These are phyloP conservation scores for Irpex sp. DNA, from an alignment of 1,284 basidiomycete genomes.

Conservation along the genomic window DNA sequence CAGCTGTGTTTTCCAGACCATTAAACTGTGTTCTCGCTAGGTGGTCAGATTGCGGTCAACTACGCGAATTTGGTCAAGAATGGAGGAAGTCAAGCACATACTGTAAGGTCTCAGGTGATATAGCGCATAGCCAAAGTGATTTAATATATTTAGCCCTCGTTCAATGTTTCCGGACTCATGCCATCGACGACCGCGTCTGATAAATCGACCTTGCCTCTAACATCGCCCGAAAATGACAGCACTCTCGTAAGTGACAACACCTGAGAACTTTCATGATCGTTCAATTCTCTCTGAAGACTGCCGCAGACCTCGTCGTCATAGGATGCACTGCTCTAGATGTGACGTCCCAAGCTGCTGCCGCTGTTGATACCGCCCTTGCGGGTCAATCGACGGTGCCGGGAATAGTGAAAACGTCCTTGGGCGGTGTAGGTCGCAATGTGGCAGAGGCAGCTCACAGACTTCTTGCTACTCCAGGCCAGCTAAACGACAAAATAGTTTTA, in stretches of 20 bases:
- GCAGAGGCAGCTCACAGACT: constrained; percentile 83
- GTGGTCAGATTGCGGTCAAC: constrained; percentile 78
- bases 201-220: background rate
- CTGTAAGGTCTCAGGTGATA: constrained; percentile 31
- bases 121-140: background rate
- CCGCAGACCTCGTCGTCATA: constrained; percentile 57
- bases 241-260: background rate
- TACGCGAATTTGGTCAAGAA: constrained; percentile 55
- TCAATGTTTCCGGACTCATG: background rate
- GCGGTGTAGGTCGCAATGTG: constrained; percentile 94
- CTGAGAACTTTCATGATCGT: background rate
- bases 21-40: constrained; percentile 31
- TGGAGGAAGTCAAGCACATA: constrained; percentile 13
- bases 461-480: constrained; percentile 35
- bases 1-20: background rate
- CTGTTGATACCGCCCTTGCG: constrained; percentile 28
- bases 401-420: constrained; percentile 66
- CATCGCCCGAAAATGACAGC: background rate
- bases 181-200: background rate
- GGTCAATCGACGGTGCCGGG: constrained; percentile 81
- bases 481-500: constrained; percentile 38
- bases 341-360: constrained; percentile 49
- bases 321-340: constrained; percentile 89
- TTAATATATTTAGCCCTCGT: constrained; percentile 8
- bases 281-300: constrained; percentile 14